Evolutionary conservation across 495 filamentous ascomycete species (phyloP), one percentile per base, ranked within the genome.

Genomic region (Halenospora varia): DNA sequence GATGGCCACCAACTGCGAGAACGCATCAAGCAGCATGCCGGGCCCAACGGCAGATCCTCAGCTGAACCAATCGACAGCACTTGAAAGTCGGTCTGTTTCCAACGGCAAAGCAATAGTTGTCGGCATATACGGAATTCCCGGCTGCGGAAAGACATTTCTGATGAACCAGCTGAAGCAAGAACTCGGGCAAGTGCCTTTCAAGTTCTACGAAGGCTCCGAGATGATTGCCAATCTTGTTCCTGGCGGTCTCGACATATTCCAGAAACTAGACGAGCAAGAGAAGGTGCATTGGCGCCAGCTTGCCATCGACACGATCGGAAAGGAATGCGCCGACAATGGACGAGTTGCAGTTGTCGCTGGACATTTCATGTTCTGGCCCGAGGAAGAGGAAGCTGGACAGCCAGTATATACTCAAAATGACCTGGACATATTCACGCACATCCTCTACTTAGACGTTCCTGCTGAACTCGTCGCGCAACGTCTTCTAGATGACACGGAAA

Each of bases 41-140:
- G 25, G 48, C 48, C 57, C 44, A 63, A 63, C 52, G 26, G 55
- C 51, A 24, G 55, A 62, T 62, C 49, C 47, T 62, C 59, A 55
- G 54, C 48, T 47, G 41, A 62, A 64, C 25, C 52, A 57, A 55
- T 49, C 47, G 39, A 51, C 52, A 25, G 35, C 24, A 44, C 51
- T 59, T 57, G 51, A 59, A 47, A 52, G 39, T 65, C 51, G 49
- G 39, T 64, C 62, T 61, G 26, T 49, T 61, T 48, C 62, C 24
- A 60, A 29, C 52, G 15, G 18, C 15, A 64, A 48, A 57, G 17
- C 44, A 49, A 48, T 61, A 22, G 66, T 87, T 22, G 66, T 88
- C 17, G 83, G 85, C 18, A 45, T 88, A 10, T 87, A 86, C 61
- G 85, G 82, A 22, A 11, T 88, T 53, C 73, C 84, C 8, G 85